These are phyloP conservation scores for Moesziomyces globuligerus DNA, from an alignment of 1,284 basidiomycete genomes.

Conservation along the genomic window DNA sequence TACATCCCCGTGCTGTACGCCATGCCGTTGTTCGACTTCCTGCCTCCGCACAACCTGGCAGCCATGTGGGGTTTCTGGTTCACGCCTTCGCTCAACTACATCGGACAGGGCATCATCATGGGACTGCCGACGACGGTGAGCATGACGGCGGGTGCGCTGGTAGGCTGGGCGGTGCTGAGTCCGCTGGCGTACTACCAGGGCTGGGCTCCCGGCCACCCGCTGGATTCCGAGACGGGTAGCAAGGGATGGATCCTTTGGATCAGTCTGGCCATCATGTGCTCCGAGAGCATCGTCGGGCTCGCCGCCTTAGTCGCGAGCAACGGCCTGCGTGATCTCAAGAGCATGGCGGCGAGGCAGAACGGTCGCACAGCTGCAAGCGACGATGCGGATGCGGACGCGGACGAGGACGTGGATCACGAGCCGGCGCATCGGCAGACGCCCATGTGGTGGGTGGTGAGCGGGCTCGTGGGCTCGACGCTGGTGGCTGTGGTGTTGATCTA, in stretches of 20 bases:
- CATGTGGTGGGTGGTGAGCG: constrained; percentile 78
- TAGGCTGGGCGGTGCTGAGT: constrained; percentile 91
- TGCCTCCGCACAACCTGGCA: constrained; percentile 74
- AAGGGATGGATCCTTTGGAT: constrained; percentile 77
- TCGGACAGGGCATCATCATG: constrained; percentile 87
- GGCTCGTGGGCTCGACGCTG: constrained; percentile 75
- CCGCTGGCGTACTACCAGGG: constrained; percentile 78
- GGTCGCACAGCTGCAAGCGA: constrained; percentile 64
- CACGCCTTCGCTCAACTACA: constrained; percentile 81
- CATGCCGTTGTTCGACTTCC: constrained; percentile 86
- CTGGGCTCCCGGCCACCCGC: constrained; percentile 39
- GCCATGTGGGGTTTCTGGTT: constrained; percentile 93
- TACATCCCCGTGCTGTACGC: constrained; percentile 90
- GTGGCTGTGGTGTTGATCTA: constrained; percentile 83
- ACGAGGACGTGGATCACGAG: constrained; percentile 79
- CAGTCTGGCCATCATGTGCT: constrained; percentile 89
- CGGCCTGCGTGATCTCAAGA: constrained; percentile 28
- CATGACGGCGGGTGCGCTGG: constrained; percentile 95
- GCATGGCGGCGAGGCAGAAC: constrained; percentile 17
- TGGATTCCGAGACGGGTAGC: constrained; percentile 43
- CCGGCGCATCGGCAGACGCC: constrained; percentile 84
- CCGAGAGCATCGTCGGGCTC: constrained; percentile 78
- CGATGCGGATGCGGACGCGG: constrained; percentile 47
- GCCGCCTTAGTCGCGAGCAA: constrained; percentile 37
- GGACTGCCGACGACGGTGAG: constrained; percentile 91